Conservation (phyloP, 1,284 basidiomycete genomes). For the Phellinidium pouzarii region DNA sequence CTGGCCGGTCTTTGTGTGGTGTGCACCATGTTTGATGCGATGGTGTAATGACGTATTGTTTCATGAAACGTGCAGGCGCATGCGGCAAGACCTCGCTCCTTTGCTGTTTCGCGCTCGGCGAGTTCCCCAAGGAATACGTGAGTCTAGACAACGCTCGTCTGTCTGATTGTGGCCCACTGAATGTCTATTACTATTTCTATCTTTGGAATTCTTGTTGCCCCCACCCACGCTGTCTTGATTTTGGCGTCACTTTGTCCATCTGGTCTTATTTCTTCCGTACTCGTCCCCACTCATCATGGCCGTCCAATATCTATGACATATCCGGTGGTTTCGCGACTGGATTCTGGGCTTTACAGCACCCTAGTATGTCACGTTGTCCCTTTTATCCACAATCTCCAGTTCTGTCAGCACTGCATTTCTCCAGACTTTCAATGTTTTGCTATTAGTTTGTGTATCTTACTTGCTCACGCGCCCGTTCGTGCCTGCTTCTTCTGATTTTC, state of each 20-base stretch:
- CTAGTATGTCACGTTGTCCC: slow-evolving; percentile 13
- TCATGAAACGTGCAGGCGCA: slow-evolving; percentile 45
- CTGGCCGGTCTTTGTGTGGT: background rate
- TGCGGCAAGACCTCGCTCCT: slow-evolving; percentile 82
- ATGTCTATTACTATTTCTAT: slow-evolving; percentile 14
- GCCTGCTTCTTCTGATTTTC: background rate
- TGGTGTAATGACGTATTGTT: slow-evolving; percentile 11
- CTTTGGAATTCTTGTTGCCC: background rate
- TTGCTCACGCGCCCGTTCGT: background rate
- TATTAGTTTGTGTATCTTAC: background rate
- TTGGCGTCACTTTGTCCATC: background rate
- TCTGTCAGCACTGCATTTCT: background rate
- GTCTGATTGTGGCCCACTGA: slow-evolving; percentile 13
- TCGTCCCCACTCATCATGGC: background rate
- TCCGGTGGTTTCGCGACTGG: too few relatives aligned
- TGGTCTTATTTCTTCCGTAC: background rate
- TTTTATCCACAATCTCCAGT: background rate
- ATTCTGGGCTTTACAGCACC: slow-evolving; percentile 7
- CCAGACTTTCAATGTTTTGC: too few relatives aligned
- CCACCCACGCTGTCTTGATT: background rate
- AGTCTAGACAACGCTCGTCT: slow-evolving; percentile 28
- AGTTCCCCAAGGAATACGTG: slow-evolving; percentile 96
- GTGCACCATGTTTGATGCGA: slow-evolving; percentile 5
- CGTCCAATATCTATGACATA: background rate
- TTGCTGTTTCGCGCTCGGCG: slow-evolving; percentile 89